phyloP scores from a whole-genome alignment of 1,284 basidiomycete genomes.

The Apiotrichum siamense region DNA sequence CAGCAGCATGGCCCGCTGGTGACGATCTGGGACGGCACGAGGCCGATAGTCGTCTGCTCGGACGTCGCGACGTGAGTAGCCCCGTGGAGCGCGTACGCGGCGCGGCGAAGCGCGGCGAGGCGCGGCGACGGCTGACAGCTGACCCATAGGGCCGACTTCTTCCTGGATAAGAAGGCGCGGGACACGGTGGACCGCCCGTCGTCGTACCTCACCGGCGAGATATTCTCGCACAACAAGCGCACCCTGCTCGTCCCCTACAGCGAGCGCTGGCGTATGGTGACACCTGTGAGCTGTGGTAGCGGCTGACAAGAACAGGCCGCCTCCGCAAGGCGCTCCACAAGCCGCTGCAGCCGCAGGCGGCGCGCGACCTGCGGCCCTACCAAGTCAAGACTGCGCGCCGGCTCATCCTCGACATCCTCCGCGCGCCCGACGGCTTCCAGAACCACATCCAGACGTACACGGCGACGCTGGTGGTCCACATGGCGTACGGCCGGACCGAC shows the following conservation, averaged over 20 bases:
- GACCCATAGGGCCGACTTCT: not conserved
- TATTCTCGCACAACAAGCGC: conserved; percentile 19
- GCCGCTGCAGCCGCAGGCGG: conserved; percentile 53
- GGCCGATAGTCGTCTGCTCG: not conserved
- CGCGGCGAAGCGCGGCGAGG: too few relatives aligned
- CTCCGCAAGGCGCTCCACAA: conserved; percentile 54
- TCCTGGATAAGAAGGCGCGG: conserved; percentile 56
- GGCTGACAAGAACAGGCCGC: too few relatives aligned
- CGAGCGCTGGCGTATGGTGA: conserved; percentile 15
- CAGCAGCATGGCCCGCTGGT: conserved; percentile 5
- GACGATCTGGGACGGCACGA: conserved; percentile 4
- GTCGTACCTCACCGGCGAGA: conserved; percentile 53
- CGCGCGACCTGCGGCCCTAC: conserved; percentile 51
- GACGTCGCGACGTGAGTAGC: not conserved
- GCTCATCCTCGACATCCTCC: conserved; percentile 54
- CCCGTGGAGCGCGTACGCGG: too few relatives aligned
- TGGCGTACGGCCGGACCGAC: conserved; percentile 59
- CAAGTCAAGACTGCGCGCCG: conserved; percentile 52
- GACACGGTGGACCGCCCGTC: conserved; percentile 52
- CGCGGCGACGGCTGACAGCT: too few relatives aligned
- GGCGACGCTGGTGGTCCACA: conserved; percentile 58
- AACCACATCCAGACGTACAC: conserved; percentile 56
- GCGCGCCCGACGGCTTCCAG: conserved; percentile 52
- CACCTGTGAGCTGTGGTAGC: too few relatives aligned
- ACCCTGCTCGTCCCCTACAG: conserved; percentile 6